Evolutionary conservation across 192 early-diverging fungal species (phyloP), one percentile per base, ranked within the genome.

Genomic region (Rhizoclosmatium globosum): DNA sequence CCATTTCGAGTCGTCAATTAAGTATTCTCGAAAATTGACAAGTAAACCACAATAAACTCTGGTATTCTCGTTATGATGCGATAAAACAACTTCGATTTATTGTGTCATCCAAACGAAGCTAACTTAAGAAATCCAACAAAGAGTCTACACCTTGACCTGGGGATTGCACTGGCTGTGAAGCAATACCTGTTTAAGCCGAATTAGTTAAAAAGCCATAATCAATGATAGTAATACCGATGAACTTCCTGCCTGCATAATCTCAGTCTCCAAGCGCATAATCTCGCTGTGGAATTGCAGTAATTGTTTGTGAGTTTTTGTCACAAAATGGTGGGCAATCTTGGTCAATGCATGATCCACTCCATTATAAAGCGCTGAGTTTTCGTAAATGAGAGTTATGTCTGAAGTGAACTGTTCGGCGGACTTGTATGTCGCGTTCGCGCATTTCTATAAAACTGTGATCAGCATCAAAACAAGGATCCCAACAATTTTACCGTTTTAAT

Each of bases 291-390:
- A 31, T 69, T 74, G 72, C 44, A 38, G 7, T 4, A 74, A 2
- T 6, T 17, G 9, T 17, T 67, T 64, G 11, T 70, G 42, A 13
- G 85, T 86, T 48, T 74, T 81, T 17, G 64, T 38, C 23, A 88
- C 68, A 38, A 90, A 50, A 3, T 61, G 59, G 19, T 81, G 74
- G 0, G 86, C 90, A 3, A 85, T 86, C 17, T 56, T 21, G 17
- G 89, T 88, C 50, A 88, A 82, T 2, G 83, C 82, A 47, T 87
- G 84, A 15, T 76, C 45, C 2, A 83, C 69, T 0, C 91, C 91
- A 65, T 91, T 91, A 72, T 88, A 92, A 3, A 81, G 31, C 42
- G 77, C 71, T 31, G 84, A 88, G 74, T 92, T 92, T 47, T 86
- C 79, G 17, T 83, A 85, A 68, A 92, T 79, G 15, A 89, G 83